phyloP scores from a whole-genome alignment of 1,139 yeast species.

The Pichia sorboxylosa region DNA sequence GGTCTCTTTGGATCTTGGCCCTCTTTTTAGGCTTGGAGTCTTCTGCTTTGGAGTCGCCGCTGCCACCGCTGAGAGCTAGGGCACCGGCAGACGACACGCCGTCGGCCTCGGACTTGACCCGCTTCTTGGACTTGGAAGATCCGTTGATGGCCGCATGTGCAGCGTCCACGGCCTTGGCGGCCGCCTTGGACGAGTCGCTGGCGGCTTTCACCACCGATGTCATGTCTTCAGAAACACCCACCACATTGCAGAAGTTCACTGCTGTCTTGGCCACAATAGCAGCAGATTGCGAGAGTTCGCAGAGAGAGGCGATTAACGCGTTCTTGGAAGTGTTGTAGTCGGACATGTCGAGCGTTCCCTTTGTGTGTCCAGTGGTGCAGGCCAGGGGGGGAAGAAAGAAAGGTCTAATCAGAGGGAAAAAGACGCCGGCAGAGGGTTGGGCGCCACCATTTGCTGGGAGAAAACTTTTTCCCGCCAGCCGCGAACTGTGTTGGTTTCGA shows the following conservation, averaged over 20 bases:
- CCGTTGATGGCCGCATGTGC: not conserved
- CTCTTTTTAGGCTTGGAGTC: constrained; percentile 7
- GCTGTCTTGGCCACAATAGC: constrained; percentile 71
- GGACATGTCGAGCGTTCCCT: no score
- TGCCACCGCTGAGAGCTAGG: not conserved
- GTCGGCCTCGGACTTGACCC: not conserved
- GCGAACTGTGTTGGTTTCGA: no score
- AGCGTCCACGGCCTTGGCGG: not conserved
- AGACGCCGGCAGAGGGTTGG: not conserved
- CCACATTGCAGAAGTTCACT: constrained; percentile 56
- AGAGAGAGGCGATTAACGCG: constrained; percentile 54
- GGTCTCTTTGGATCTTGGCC: constrained; percentile 40
- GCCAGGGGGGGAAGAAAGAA: not conserved
- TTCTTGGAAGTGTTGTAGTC: constrained; percentile 28
- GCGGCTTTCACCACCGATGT: no score
- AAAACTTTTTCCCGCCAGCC: no score
- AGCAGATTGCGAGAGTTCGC: constrained; percentile 68
- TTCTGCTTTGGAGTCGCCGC: not conserved
- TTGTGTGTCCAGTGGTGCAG: no score
- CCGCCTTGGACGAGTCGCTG: not conserved
- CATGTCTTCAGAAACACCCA: constrained; percentile 24
- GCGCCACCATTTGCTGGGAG: not conserved
- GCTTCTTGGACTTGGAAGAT: not conserved
- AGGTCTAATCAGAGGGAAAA: not conserved
- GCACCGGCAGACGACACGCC: not conserved